Percentiles rank a stretch among this genome's conserved stretches.
phyloP scores from a whole-genome alignment of 1,139 yeast genomes.

The Debaryomyces udenii region DNA sequence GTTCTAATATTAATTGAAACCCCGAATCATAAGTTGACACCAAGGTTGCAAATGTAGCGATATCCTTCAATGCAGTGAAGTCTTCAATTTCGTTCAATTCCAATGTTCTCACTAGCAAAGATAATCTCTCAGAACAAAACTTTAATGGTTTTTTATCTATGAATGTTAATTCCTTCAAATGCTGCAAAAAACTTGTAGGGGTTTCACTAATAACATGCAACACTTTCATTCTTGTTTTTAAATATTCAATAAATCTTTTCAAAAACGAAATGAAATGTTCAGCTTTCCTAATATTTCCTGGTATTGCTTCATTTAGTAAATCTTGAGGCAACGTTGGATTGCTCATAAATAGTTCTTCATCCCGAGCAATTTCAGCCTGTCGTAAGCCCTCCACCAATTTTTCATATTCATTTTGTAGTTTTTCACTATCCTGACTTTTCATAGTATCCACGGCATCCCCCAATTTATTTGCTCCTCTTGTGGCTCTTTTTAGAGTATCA shows the following conservation, averaged over 20 bases:
- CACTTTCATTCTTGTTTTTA: slow-evolving; percentile 97
- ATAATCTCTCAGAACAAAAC: slow-evolving; percentile 89
- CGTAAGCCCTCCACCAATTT: slow-evolving; percentile 86
- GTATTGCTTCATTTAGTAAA: slow-evolving; percentile 86
- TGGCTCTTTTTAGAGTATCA: slow-evolving; percentile 48
- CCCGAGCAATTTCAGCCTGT: slow-evolving; percentile 72
- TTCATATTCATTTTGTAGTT: slow-evolving; percentile 86
- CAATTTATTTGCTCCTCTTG: slow-evolving; percentile 75
- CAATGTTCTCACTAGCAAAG: slow-evolving; percentile 83
- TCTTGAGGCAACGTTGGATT: slow-evolving; percentile 89
- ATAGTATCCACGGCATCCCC: slow-evolving; percentile 79
- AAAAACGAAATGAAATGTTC: slow-evolving; percentile 94
- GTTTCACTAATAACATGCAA: slow-evolving; percentile 96
- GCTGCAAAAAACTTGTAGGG: slow-evolving; percentile 89
- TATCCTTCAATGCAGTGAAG: slow-evolving; percentile 88
- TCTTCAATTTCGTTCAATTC: slow-evolving; percentile 91
- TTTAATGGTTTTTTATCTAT: slow-evolving; percentile 89
- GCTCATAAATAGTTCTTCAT: slow-evolving; percentile 81
- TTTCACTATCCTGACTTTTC: slow-evolving; percentile 78
- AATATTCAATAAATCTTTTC: slow-evolving; percentile 88
- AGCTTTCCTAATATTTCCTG: slow-evolving; percentile 95
- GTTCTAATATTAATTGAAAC: slow-evolving; percentile 87
- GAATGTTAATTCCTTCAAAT: slow-evolving; percentile 87
- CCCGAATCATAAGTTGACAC: slow-evolving; percentile 96
- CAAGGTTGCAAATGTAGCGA: slow-evolving; percentile 94